A percentile compares a stretch with the other conserved stretches of the same genome.
Evolutionary conservation across 2,329 filamentous ascomycete genomes (phyloP).

Genomic region (Botrytis aclada): DNA sequence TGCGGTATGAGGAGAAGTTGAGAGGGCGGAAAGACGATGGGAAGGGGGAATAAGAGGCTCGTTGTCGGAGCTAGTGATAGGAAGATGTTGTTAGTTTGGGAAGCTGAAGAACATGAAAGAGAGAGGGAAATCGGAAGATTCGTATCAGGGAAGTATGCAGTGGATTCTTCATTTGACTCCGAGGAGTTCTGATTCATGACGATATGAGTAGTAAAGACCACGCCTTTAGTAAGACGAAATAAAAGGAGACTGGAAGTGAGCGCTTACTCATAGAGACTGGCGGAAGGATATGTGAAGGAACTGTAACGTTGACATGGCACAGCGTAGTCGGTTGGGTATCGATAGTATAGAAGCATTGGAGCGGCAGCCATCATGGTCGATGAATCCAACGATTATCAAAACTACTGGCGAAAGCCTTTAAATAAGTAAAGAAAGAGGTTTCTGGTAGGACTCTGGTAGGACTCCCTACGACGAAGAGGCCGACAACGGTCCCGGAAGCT

Average conservation of each 20-base stretch:
- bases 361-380: slow-evolving; percentile 12
- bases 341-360: slow-evolving; percentile 16
- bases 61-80: slow-evolving; percentile 29
- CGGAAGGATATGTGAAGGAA: slow-evolving; percentile 14
- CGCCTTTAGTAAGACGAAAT: background rate
- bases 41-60: slow-evolving; percentile 29
- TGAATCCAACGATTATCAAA: background rate
- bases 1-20: slow-evolving; percentile 30
- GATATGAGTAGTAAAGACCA: background rate
- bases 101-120: background rate
- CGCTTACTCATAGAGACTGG: slow-evolving; percentile 19
- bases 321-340: background rate
- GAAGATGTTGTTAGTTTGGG: background rate
- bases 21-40: slow-evolving; percentile 9
- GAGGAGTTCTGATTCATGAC: background rate
- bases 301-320: slow-evolving; percentile 9
- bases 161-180: background rate
- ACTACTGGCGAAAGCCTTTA: background rate
- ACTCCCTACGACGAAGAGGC: background rate
- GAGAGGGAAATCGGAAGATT: background rate
- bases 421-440: background rate
- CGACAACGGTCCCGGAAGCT: background rate
- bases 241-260: background rate
- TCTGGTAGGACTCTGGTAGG: background rate
- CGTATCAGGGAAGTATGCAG: background rate